Evolutionary conservation across 495 filamentous ascomycete genomes (phyloP), one percentile per base, ranked within the genome.

Genomic region (Neurospora tetraspora): DNA sequence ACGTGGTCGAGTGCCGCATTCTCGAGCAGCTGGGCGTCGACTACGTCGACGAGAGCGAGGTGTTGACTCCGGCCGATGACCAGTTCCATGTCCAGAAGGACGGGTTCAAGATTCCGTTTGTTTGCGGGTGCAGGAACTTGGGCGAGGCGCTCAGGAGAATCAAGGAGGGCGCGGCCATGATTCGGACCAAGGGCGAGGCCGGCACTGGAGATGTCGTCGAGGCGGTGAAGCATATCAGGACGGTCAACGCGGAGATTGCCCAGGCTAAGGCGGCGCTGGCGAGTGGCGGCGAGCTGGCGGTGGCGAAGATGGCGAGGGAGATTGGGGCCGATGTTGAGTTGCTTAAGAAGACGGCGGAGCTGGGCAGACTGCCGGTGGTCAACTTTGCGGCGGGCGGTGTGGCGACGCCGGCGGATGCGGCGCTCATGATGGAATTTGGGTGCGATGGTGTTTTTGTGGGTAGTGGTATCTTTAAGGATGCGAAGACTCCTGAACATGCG

Each of bases 361-460:
- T 97, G 74, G 92, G 92, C 70, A 88, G 96, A 74, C 86, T 99
- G 74, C 96, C 96, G 0, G 96, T 99, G 2, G 96, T 99, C 68
- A 99, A 99, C 88, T 99, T 99, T 77, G 96, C 96, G 4, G 96
- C 96, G n/a, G 96, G 96, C 20, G 96, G 96, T 70, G 90, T 99
- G 43, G 96, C 96, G 14, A 99, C 96, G 12, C 96, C 96, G 1
- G 96, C 96, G 4, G 96, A 99, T 85, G 96, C 96, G 16, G 96
- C 96, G 39, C 86, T 99, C 45, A 99, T 99, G 96, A 99, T 99
- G 96, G 94, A 98, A 84, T 83, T 99, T 71, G 96, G 96, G 73
- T 99, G 96, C 79, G 96, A 99, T 79, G 96, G 96, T 71, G 96
- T 99, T 39, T 99, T 99, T 78, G 96, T 99, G 65, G 96, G 96